These are phyloP conservation scores for Eimeria acervulina DNA, from an alignment of 169 alveolate species.

Conservation along the genomic window DNA sequence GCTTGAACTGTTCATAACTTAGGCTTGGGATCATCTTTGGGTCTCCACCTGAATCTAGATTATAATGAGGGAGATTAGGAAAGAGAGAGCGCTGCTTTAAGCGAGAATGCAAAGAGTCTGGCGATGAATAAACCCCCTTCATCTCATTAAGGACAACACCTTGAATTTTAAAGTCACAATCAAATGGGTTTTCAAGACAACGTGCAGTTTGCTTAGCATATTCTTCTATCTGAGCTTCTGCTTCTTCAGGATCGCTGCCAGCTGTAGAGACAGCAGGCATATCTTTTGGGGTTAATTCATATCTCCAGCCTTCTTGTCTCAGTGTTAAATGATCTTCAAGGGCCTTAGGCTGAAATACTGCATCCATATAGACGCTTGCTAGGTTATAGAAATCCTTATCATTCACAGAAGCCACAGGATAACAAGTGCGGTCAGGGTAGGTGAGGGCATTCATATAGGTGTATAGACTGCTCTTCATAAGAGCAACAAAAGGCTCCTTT, in stretches of 20 bases:
- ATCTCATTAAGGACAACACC: slow-evolving; percentile 88
- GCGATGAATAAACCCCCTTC: slow-evolving; percentile 84
- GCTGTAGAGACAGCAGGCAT: neutral
- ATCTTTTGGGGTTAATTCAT: slow-evolving; percentile 50
- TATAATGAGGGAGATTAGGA: slow-evolving; percentile 85
- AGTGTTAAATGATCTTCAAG: slow-evolving; percentile 88
- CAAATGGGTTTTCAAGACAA: neutral
- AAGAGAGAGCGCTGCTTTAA: slow-evolving; percentile 76
- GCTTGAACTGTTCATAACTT: slow-evolving; percentile 88
- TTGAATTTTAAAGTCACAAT: slow-evolving; percentile 22
- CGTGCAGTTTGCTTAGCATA: neutral
- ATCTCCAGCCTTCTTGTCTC: slow-evolving; percentile 94
- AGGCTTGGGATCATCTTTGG: slow-evolving; percentile 91
- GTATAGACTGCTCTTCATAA: slow-evolving; percentile 91
- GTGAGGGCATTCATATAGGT: slow-evolving; percentile 94
- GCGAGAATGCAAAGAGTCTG: slow-evolving; percentile 35
- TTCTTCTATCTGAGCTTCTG: neutral
- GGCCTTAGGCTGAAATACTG: slow-evolving; percentile 90
- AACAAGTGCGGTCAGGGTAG: slow-evolving; percentile 92
- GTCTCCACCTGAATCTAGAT: slow-evolving; percentile 93
- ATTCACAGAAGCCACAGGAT: slow-evolving; percentile 93
- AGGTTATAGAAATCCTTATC: slow-evolving; percentile 89
- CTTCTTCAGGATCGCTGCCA: slow-evolving; percentile 7
- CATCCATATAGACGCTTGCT: slow-evolving; percentile 90
- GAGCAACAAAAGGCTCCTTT: slow-evolving; percentile 91